Evolutionary conservation across 163 green algal species (phyloP).

Genomic region (Scenedesmus sp.): DNA sequence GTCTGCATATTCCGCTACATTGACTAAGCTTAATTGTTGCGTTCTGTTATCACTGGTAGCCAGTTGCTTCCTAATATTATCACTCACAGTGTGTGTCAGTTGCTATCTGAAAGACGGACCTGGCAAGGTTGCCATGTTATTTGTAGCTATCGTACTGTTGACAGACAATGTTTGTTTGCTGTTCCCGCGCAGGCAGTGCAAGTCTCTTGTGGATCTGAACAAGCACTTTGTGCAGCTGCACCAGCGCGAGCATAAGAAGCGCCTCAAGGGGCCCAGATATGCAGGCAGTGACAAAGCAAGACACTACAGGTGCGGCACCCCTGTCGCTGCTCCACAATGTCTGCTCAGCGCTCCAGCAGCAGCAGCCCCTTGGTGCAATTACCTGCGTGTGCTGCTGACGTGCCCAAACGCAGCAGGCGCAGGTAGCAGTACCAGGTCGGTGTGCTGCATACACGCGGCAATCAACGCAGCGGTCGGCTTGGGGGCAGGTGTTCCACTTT

Average conservation of each 20-base stretch:
- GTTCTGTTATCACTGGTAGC: no score
- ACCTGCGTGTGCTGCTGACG: no score
- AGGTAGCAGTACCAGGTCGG: no score
- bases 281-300: background rate
- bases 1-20: no score
- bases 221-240: background rate
- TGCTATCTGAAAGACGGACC: no score
- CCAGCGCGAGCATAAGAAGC: background rate
- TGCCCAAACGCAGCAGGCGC: background rate
- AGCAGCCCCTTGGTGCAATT: background rate
- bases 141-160: no score
- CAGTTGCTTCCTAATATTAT: no score
- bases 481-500: no score
- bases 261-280: background rate
- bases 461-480: no score
- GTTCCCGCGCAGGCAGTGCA: background rate
- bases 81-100: no score
- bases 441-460: background rate
- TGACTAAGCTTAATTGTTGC: no score
- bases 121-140: no score
- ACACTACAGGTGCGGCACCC: background rate
- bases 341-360: background rate
- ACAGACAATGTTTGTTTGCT: background rate
- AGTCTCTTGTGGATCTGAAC: background rate
- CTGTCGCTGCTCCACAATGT: background rate